phyloP scores from a whole-genome alignment of 202 grass and related monocot genomes.

The Eragrostis tef region DNA sequence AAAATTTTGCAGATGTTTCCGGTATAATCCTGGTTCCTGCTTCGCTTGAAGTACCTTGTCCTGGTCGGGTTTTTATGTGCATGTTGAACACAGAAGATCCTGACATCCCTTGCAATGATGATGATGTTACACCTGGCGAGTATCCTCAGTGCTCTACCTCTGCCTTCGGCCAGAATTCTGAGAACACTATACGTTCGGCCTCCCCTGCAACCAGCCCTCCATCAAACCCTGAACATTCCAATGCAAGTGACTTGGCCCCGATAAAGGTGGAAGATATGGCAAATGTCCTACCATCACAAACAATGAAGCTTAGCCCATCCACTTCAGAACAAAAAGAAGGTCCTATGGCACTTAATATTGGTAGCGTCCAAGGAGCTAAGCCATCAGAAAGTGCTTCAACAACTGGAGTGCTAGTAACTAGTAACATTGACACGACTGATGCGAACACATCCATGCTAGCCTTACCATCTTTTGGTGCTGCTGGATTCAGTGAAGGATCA shows the following conservation, averaged over 20 bases:
- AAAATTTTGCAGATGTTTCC: constrained; percentile 42
- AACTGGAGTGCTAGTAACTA: constrained; percentile 22
- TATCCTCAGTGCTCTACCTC: constrained; percentile 46
- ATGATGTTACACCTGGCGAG: constrained; percentile 47
- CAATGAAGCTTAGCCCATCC: constrained; percentile 46
- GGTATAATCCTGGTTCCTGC: constrained; percentile 49
- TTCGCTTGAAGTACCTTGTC: constrained; percentile 47
- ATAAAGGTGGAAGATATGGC: constrained; percentile 48
- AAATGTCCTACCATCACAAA: constrained; percentile 45
- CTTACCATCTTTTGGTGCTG: constrained; percentile 51
- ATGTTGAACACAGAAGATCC: constrained; percentile 78
- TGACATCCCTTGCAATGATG: constrained; percentile 88
- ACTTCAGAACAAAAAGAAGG: constrained; percentile 54
- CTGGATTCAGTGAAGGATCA: constrained; percentile 60
- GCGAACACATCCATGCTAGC: constrained; percentile 49
- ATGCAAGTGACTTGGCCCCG: constrained; percentile 39
- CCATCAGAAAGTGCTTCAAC: constrained; percentile 49
- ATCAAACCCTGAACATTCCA: constrained; percentile 49
- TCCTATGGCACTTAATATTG: constrained; percentile 39
- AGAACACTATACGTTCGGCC: constrained; percentile 23
- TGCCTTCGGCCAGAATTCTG: constrained; percentile 46
- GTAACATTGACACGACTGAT: constrained; percentile 39
- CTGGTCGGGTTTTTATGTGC: constrained; percentile 53
- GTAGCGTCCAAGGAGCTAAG: constrained; percentile 45
- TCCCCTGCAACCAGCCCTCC: constrained; percentile 42